Evolutionary conservation across 257 asterid species (phyloP).

Genomic region (Forsythia viridissima): DNA sequence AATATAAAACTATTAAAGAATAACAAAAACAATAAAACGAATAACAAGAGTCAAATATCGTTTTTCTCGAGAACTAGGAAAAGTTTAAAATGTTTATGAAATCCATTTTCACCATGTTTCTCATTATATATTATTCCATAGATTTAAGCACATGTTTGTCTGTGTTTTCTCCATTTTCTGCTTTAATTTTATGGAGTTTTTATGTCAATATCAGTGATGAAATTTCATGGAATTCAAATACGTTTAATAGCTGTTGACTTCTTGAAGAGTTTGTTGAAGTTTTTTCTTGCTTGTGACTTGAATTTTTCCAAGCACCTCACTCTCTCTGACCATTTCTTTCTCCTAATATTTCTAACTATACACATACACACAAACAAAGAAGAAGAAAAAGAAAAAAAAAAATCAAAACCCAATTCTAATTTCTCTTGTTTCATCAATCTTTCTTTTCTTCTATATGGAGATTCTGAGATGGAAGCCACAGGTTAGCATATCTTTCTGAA

Average conservation of each 20-base stretch:
- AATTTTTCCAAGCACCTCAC: neutral
- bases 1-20: neutral
- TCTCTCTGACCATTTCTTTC: constrained; percentile 7
- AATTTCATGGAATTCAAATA: neutral
- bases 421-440: neutral
- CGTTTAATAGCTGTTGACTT: neutral
- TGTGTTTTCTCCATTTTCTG: neutral
- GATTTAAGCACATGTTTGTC: neutral
- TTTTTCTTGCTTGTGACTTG: neutral
- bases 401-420: neutral
- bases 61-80: neutral
- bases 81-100: too few relatives aligned
- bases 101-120: neutral
- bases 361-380: neutral
- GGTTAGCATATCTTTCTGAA: constrained; percentile 25
- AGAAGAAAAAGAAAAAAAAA: neutral
- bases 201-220: neutral
- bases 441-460: constrained; percentile 41
- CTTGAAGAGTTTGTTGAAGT: neutral
- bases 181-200: neutral
- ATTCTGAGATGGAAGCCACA: constrained; percentile 42
- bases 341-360: neutral
- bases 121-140: neutral
- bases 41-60: neutral
- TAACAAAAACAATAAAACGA: neutral